Percentiles rank a stretch among this genome's conserved stretches.
Conservation (phyloP, 768 basidiomycete species). For the Russula olivacea region DNA sequence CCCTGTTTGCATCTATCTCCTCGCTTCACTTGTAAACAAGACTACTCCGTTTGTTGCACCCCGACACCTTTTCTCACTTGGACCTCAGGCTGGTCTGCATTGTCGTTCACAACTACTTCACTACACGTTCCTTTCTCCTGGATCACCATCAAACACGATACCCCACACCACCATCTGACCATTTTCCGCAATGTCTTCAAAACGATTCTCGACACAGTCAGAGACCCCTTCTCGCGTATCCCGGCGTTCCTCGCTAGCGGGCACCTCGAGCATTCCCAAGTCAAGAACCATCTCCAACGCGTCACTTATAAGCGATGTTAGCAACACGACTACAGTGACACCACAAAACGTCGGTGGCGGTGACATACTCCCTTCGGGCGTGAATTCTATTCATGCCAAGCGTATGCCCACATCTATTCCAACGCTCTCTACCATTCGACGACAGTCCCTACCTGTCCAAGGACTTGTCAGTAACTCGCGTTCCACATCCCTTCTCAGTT, state of each 20-base stretch:
- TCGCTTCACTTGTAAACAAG: background rate
- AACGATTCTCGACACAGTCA: conserved; percentile 36
- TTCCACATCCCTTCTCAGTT: conserved; percentile 27
- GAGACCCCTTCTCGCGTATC: conserved; percentile 52
- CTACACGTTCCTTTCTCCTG: background rate
- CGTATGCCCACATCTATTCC: conserved; percentile 31
- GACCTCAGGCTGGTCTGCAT: background rate
- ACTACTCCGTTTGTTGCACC: background rate
- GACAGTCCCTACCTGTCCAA: conserved; percentile 25
- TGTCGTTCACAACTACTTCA: background rate
- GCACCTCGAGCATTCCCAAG: conserved; percentile 39
- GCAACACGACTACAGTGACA: conserved; percentile 44
- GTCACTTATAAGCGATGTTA: conserved; percentile 38
- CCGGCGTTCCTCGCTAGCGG: conserved; percentile 41
- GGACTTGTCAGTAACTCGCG: conserved; percentile 28
- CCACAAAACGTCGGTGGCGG: conserved; percentile 26
- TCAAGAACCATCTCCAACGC: conserved; percentile 50
- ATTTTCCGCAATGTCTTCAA: conserved; percentile 15
- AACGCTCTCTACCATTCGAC: conserved; percentile 24
- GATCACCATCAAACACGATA: background rate
- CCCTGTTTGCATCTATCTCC: background rate
- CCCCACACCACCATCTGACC: background rate
- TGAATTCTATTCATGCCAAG: conserved; percentile 40
- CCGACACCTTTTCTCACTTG: background rate
- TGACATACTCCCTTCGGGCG: conserved; percentile 13